Percentiles rank a stretch among this genome's conserved stretches.
Conservation (phyloP, 768 basidiomycete species). For the Leccinum imitatum region DNA sequence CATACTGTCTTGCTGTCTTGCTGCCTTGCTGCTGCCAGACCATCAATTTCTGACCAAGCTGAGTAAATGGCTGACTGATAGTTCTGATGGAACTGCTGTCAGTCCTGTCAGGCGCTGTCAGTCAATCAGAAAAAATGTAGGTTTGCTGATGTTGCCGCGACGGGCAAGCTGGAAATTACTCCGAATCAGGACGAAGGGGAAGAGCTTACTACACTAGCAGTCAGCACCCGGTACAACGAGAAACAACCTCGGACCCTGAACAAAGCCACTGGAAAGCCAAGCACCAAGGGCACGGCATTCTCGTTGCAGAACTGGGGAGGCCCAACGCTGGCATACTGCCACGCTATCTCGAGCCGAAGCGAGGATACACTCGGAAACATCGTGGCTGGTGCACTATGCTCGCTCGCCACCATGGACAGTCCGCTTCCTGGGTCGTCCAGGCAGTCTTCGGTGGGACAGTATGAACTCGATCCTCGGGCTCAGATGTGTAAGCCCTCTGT, state of each 20-base stretch:
- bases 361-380: background rate
- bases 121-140: too few relatives aligned
- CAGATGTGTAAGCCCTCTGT: background rate
- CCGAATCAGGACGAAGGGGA: background rate
- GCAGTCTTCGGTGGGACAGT: background rate
- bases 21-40: too few relatives aligned
- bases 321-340: background rate
- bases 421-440: background rate
- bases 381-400: background rate
- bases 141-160: slow-evolving; percentile 34
- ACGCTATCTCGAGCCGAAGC: background rate
- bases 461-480: background rate
- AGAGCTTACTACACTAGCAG: background rate
- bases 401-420: background rate
- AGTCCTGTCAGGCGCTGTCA: too few relatives aligned
- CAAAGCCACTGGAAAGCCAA: background rate
- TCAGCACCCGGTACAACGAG: background rate
- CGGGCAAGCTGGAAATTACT: background rate
- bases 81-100: too few relatives aligned
- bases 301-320: background rate
- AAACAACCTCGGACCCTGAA: background rate
- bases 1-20: too few relatives aligned
- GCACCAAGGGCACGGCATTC: background rate
- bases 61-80: too few relatives aligned
- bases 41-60: too few relatives aligned